Evolutionary conservation across 208 protist species (phyloP), one percentile per base, ranked within the genome.

Genomic region (Naegleria fowleri): DNA sequence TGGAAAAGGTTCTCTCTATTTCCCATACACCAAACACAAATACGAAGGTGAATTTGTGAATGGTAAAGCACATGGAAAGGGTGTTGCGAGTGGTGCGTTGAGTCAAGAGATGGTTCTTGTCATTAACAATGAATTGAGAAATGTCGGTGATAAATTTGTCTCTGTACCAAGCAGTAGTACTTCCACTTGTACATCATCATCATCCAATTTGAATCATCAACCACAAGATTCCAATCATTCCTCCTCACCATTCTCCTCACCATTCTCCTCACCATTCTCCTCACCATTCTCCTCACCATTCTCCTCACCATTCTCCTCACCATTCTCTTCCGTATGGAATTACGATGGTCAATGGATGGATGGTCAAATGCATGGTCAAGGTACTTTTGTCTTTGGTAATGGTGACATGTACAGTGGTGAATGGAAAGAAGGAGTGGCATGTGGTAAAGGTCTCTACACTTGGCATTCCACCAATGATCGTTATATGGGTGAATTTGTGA

Each of bases 331-430:
- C n/a, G n/a, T n/a, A 16, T 39, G 15, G 36, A 43, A 25, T 29
- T 90, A 90, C 76, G 86, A 90, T 75, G 86, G 86, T 33, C 40
- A 90, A 33, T 90, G 43, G 43, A 25, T 33, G 22, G 41, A 88
- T 9, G 85, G 85, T 22, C 9, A 59, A 58, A 88, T 88, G 85
- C 9, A 90, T 59, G 90, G 90, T 22, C n/a, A 91, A n/a, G 90
- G 90, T 11, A 89, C 7, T 0, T 75, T 52, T 38, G 2, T 19
- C 9, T 91, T 89, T 86, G 11, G 7, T 38, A 58, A 88, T 88
- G 85, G 85, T 58, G 83, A 48, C 41, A 48, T 86, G n/a, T 93
- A 93, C 25, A 51, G 86, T 40, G 92, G 92, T 7, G 92, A 90
- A 58, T 93, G 48, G 39, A n/a, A 93, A 48, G n/a, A 93, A 51